Percentiles rank a stretch among this genome's conserved stretches.
Conservation (phyloP, 164 flowering plant genomes). For the Amborella trichopoda region DNA sequence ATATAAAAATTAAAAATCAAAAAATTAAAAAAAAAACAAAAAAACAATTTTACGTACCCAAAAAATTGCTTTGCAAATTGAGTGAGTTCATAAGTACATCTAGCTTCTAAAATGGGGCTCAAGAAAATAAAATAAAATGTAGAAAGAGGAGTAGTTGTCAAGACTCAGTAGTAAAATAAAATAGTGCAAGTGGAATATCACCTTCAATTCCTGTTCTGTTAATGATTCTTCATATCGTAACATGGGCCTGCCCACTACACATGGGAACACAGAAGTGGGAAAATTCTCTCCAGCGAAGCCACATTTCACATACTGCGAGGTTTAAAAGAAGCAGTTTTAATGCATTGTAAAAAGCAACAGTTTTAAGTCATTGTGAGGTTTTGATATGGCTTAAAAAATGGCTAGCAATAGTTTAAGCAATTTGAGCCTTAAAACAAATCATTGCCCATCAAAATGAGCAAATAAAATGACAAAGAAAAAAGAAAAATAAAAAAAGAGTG, state of each 20-base stretch:
- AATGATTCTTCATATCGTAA: slow-evolving; percentile 89
- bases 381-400: neutral
- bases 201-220: slow-evolving; percentile 80
- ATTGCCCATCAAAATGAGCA: neutral
- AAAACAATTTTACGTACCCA: no score
- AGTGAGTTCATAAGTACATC: no score
- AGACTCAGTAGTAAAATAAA: no score
- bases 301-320: slow-evolving; percentile 91
- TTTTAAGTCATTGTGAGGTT: neutral
- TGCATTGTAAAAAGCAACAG: neutral
- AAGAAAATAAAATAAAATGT: no score
- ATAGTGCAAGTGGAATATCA: slow-evolving; percentile 13
- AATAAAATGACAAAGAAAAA: neutral
- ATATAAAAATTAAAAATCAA: no score
- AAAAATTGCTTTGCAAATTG: no score
- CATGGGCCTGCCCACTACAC: slow-evolving; percentile 92
- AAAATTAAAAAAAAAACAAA: no score
- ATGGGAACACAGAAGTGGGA: slow-evolving; percentile 94
- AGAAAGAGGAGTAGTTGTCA: no score
- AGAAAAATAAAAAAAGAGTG: neutral
- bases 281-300: slow-evolving; percentile 99
- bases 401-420: neutral
- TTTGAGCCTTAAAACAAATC: neutral
- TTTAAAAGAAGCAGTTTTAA: slow-evolving; percentile 3
- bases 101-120: no score